Evolutionary conservation across 169 alveolate species (phyloP).

Genomic region (Pseudocohnilembus persalinus): DNA sequence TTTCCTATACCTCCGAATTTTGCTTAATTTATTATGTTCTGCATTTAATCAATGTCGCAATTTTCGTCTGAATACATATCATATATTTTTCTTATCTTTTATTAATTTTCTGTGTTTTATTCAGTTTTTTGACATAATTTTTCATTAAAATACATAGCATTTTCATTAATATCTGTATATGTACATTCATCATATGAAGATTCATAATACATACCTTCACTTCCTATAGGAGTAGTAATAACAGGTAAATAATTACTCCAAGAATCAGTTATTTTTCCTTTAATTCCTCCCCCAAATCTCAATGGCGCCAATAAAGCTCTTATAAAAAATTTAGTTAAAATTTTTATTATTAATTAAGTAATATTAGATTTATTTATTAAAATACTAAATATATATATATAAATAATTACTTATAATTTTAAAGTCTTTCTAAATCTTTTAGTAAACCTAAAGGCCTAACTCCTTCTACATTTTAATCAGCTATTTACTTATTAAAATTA

Average conservation of each 20-base stretch:
- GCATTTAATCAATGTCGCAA: conserved; percentile 8
- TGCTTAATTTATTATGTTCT: conserved; percentile 7
- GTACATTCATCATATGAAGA: conserved; percentile 3
- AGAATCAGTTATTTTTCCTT: conserved; percentile 45
- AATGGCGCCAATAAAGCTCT: conserved; percentile 45
- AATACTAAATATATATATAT: background rate
- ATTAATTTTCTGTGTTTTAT: background rate
- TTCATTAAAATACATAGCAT: background rate
- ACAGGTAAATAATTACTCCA: conserved; percentile 43
- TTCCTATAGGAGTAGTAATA: conserved; percentile 46
- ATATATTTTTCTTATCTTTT: background rate
- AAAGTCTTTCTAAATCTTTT: conserved; percentile 24
- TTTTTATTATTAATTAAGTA: too few species aligned
- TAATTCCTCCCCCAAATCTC: conserved; percentile 46
- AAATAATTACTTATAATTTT: conserved; percentile 13
- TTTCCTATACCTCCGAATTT: conserved; percentile 37
- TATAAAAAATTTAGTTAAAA: too few species aligned
- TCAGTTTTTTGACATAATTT: background rate
- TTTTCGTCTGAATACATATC: background rate
- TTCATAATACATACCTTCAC: conserved; percentile 40
- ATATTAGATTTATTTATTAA: background rate
- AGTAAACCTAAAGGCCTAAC: conserved; percentile 26
- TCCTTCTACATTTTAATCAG: background rate
- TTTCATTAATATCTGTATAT: conserved; percentile 21
- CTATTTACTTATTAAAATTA: conserved; percentile 21